Evolutionary conservation across 1,284 basidiomycete genomes (phyloP).

Genomic region (Marasmius sp.): DNA sequence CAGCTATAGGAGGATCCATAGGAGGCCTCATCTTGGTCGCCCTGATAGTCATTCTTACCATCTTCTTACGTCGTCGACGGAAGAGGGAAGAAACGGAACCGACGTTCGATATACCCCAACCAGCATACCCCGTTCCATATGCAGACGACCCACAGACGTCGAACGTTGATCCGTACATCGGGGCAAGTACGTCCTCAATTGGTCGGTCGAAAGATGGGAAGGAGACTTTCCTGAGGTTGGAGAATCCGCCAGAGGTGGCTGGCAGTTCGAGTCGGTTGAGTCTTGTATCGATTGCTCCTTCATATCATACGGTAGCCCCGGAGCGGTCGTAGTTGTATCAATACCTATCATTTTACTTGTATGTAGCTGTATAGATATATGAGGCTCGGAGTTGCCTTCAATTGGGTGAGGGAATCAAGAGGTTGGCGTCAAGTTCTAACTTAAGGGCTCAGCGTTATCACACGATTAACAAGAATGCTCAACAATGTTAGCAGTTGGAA

Average conservation of each 20-base stretch:
- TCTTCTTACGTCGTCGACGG: background rate
- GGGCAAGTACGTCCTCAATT: no score
- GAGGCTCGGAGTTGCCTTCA: no score
- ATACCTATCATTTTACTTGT: background rate
- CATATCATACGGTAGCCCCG: background rate
- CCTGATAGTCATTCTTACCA: background rate
- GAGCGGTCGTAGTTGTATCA: background rate
- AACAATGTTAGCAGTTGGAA: background rate
- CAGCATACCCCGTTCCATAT: no score
- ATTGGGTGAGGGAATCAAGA: no score
- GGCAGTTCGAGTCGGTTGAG: background rate
- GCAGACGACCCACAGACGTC: no score
- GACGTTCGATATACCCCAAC: background rate
- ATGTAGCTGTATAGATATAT: no score
- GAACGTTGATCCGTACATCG: no score
- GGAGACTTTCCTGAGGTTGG: no score
- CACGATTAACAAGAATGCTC: no score
- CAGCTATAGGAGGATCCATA: background rate
- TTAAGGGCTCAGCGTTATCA: no score
- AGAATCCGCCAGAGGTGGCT: background rate
- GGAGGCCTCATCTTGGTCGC: background rate
- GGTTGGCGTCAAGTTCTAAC: no score
- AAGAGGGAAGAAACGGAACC: background rate
- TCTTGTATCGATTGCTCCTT: background rate
- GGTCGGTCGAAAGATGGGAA: no score